Evolutionary conservation across 306 rosid genomes (phyloP), one percentile per base, ranked within the genome.

Genomic region (Acacia melanoxylon): DNA sequence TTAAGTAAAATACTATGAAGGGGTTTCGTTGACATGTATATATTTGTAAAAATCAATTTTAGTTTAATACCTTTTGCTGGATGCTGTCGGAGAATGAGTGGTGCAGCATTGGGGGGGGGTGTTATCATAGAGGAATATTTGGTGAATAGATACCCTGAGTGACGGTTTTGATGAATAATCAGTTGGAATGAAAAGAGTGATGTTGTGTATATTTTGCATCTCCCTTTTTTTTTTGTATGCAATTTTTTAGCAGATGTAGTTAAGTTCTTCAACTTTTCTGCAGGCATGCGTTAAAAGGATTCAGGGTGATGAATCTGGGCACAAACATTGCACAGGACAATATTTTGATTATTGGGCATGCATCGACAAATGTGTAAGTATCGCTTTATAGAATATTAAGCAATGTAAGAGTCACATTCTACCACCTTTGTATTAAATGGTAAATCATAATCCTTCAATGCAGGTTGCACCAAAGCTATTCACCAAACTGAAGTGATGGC

Each of bases 271-370:
- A 59, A 83, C 61, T 78, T 91, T 91, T 76, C 68, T 67, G 24
- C 88, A 93, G 99, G 97, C 93, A 51, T 95, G 98, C 42, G 87
- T 91, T 68, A 91, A 95, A 86, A 92, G 99, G 89, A 92, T 93
- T 76, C 86, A 92, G 14, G 97, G 91, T 1, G 99, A 95, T 74
- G 97, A 90, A 31, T 54, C 89, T 37, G 99, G 99, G 81, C 90
- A 92, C 85, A 91, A 93, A 92, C 99, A 95, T 78, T 95, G 98
- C 87, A 95, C 98, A 31, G 98, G 99, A 84, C 99, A 95, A 75
- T 95, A 92, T 86, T 95, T 95, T 80, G 99, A 95, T 87, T 91
- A 91, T 87, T 93, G 97, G 97, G 81, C 85, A 77, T 95, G 99
- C 82, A 65, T 95, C 8, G 99, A 95, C 97, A 93, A 93, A 92